Evolutionary conservation across 768 basidiomycete species (phyloP).

Genomic region (Baorangia bicolor): DNA sequence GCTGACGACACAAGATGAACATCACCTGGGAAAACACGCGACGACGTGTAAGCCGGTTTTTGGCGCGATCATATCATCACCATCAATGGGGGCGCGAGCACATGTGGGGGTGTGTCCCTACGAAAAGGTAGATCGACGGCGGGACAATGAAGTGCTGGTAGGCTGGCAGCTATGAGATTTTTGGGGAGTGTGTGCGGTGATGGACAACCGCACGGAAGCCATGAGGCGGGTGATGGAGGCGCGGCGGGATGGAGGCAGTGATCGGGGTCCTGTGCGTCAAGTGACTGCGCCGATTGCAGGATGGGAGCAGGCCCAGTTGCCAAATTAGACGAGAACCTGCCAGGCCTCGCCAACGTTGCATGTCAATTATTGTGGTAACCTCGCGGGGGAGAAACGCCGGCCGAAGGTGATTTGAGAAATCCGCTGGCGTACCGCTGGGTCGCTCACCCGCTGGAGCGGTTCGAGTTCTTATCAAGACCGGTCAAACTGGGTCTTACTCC

Average conservation of each 20-base stretch:
- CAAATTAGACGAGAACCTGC: slow-evolving; percentile 10
- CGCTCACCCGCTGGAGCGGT: not conserved
- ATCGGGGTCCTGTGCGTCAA: slow-evolving; percentile 14
- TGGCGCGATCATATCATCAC: no score
- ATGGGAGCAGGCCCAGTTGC: slow-evolving; percentile 5
- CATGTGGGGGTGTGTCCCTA: no score
- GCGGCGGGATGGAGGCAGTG: slow-evolving; percentile 21
- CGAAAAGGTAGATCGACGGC: no score
- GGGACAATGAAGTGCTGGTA: no score
- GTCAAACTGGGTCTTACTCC: no score
- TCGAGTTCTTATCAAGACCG: slow-evolving; percentile 16
- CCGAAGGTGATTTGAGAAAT: slow-evolving; percentile 15
- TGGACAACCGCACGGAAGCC: slow-evolving; percentile 17
- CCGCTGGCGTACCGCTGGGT: slow-evolving; percentile 22
- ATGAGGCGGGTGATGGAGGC: slow-evolving; percentile 23
- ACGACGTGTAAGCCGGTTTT: not conserved
- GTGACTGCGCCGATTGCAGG: slow-evolving; percentile 20
- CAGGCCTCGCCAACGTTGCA: slow-evolving; percentile 32
- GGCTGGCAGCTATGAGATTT: no score
- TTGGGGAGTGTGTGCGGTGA: no score
- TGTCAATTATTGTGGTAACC: slow-evolving; percentile 19
- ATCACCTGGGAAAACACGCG: slow-evolving; percentile 20
- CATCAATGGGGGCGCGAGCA: slow-evolving; percentile 4
- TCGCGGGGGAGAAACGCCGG: slow-evolving; percentile 28
- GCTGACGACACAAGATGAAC: slow-evolving; percentile 13